Conservation (phyloP, 495 filamentous ascomycete species). For the Recurvomyces mirabilis region DNA sequence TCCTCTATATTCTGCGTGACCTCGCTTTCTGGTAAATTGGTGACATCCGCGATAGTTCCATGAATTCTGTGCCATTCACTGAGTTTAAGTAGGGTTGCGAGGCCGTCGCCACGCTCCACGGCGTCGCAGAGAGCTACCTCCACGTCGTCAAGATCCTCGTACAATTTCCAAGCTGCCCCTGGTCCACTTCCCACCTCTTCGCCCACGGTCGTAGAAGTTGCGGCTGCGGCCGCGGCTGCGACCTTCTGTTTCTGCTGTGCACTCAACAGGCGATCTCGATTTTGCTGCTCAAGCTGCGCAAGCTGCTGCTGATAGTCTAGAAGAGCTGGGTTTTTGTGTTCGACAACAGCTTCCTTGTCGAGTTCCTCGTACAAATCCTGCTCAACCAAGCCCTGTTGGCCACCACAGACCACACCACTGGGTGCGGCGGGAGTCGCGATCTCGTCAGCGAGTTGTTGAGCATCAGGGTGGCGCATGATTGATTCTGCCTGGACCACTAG, state of each 20-base stretch:
- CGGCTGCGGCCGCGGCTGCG: background rate
- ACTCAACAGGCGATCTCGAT: conserved; percentile 90
- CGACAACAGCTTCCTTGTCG: background rate
- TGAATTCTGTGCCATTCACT: background rate
- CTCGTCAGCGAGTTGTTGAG: conserved; percentile 2
- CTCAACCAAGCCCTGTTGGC: background rate
- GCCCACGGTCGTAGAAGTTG: background rate
- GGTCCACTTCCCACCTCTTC: background rate
- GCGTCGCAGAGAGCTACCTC: no score
- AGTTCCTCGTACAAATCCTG: no score
- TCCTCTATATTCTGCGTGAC: background rate
- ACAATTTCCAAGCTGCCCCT: no score
- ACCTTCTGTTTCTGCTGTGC: conserved; percentile 35
- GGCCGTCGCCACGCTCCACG: no score
- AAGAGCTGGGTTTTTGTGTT: conserved; percentile 59
- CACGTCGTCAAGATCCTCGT: no score
- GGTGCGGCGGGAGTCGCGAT: conserved; percentile 4
- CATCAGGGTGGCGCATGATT: background rate
- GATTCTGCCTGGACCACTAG: background rate
- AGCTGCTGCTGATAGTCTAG: conserved; percentile 98
- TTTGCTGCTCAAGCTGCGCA: conserved; percentile 94
- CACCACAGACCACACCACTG: background rate
- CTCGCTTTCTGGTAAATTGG: no score
- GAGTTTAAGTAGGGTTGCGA: no score
- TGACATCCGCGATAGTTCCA: background rate